Conservation (phyloP, 148 eudicot genomes). For the Rhododendron mucronatum region DNA sequence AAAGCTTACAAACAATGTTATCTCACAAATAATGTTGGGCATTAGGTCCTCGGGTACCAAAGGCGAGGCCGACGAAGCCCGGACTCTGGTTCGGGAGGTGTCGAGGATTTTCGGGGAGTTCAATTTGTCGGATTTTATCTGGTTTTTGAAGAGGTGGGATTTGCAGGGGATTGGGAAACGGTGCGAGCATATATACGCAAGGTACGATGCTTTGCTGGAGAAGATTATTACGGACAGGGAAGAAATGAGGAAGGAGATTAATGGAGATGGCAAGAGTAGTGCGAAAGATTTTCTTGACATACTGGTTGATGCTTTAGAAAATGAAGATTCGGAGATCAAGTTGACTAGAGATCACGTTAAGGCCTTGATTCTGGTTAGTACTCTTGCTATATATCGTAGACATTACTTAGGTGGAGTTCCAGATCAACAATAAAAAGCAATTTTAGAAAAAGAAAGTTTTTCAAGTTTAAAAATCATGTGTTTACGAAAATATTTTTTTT, state of each 20-base stretch:
- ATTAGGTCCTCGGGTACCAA: conserved; percentile 12
- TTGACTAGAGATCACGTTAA: conserved; percentile 20
- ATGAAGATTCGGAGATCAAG: conserved; percentile 14
- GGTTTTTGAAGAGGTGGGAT: conserved; percentile 3
- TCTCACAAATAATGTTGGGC: conserved; percentile 20
- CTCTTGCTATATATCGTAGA: background rate
- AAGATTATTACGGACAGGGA: conserved; percentile 6
- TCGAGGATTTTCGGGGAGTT: conserved; percentile 9
- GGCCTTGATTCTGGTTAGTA: conserved; percentile 16
- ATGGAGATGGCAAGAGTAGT: background rate
- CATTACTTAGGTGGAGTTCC: too few relatives aligned
- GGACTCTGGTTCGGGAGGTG: conserved; percentile 10
- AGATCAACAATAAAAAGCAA: too few relatives aligned
- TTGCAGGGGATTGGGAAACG: conserved; percentile 13
- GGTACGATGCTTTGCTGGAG: conserved; percentile 16
- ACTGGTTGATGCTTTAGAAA: conserved; percentile 17
- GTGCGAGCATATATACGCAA: conserved; percentile 9
- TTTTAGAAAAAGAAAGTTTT: too few relatives aligned
- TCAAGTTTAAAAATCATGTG: too few relatives aligned
- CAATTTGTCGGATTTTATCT: conserved; percentile 14
- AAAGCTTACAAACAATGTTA: conserved; percentile 16
- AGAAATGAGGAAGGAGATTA: background rate
- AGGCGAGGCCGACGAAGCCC: conserved; percentile 13
- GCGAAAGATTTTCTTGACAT: conserved; percentile 15
- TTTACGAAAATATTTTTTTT: too few relatives aligned